Evolutionary conservation across 139 green algal genomes (phyloP).

Genomic region (Auxenochlorella protothecoides): DNA sequence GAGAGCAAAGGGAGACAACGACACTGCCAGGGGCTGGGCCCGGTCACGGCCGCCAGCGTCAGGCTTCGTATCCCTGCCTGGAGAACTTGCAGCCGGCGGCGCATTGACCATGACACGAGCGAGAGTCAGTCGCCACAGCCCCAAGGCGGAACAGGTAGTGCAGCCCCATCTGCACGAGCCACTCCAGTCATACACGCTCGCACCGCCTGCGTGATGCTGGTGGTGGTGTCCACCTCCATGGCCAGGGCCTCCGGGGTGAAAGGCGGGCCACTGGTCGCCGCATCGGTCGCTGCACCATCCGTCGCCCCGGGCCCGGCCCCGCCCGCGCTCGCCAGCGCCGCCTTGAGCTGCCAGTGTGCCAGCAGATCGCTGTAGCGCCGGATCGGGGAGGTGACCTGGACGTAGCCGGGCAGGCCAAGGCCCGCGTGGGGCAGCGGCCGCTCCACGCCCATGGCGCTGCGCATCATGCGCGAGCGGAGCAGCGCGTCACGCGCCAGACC

Average conservation of each 20-base stretch:
- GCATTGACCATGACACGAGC: too few relatives aligned
- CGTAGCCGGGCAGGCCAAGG: conserved; percentile 64
- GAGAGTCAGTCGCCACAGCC: too few relatives aligned
- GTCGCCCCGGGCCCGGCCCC: too few relatives aligned
- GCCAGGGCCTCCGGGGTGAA: conserved; percentile 27
- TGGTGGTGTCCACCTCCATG: conserved; percentile 5
- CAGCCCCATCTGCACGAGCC: not conserved
- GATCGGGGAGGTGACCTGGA: conserved; percentile 73
- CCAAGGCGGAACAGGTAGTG: too few relatives aligned
- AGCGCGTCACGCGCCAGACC: conserved; percentile 17
- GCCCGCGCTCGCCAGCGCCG: conserved; percentile 12
- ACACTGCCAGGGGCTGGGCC: too few relatives aligned
- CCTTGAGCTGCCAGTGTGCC: conserved; percentile 75
- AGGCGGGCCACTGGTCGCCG: conserved; percentile 18
- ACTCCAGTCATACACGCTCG: not conserved
- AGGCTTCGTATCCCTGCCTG: not conserved
- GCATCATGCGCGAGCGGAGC: conserved; percentile 61
- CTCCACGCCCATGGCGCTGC: conserved; percentile 21
- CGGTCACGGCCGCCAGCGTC: too few relatives aligned
- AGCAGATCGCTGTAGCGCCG: conserved; percentile 66
- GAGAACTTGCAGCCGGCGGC: not conserved
- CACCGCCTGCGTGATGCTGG: not conserved
- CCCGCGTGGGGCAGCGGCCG: conserved; percentile 40
- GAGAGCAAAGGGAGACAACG: too few relatives aligned
- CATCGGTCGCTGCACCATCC: not conserved